Base-by-base conservation (phyloP, 148 eudicot genomes). In the Dianthus caryophyllus region DNA sequence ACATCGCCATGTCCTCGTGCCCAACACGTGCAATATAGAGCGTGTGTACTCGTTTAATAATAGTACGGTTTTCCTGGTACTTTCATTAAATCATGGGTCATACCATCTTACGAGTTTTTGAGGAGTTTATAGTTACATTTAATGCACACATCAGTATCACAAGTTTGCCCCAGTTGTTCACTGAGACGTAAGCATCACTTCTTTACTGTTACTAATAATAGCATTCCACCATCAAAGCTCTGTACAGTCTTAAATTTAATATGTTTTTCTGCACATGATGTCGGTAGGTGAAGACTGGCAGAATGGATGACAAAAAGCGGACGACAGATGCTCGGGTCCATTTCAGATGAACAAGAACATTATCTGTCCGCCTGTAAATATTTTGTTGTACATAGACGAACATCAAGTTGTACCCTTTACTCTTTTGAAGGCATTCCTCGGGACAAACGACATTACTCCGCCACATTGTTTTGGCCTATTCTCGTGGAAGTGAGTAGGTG, bases 281-380 rank as follows among this genome's bases (percentile, higher is more conserved):
- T 72, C 13, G 18, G 47, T 64, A 73, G 71, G 76, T 38, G 27
- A 66, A 36, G 20, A 20, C 25, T 26, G 31, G 51, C 6, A 61
- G 44, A 52, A 25, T 22, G 44, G 47, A 63, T 39, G 39, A 44
- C 18, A 39, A 54, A 41, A 53, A 17, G 36, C 22, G 15, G 33
- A 12, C 66, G 18, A 15, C 39, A 10, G 54, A 54, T 53, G 47
- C 69, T 54, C 75, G 55, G 10, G 55, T 55, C 56, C 52, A 53
- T 55, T 30, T 53, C 15, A 29, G 75, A 64, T 71, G 64, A 71
- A 51, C 55, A 1, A 27, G 12, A 29, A 2, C 21, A 16, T 8
- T 9, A 8, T 2, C 11, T 16, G 38, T 27, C n/a, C n/a, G n/a
- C n/a, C n/a, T n/a, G n/a, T n/a, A n/a, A 30, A 54, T 16, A 60